Evolutionary conservation across 2,329 filamentous ascomycete genomes (phyloP).

Genomic region (Colletotrichum magnum): DNA sequence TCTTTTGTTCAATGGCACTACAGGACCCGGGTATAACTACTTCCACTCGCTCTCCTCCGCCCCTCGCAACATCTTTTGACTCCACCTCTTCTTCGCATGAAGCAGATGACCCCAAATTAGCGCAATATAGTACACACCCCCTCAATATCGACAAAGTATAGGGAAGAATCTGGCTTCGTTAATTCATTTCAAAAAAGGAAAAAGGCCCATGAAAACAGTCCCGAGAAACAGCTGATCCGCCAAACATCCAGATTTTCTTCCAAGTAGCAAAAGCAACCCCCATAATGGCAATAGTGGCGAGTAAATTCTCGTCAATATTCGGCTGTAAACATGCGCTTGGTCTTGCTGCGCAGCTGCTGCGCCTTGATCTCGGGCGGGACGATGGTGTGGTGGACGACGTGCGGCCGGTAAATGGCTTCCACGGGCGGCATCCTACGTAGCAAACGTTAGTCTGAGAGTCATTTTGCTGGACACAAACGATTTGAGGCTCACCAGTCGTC

Average conservation of each 20-base stretch:
- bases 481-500: conserved; percentile 79
- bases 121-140: conserved; percentile 5
- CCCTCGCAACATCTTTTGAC: neutral
- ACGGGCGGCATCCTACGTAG: conserved; percentile 81
- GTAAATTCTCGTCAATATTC: conserved; percentile 60
- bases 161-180: conserved; percentile 25
- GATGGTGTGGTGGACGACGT: conserved; percentile 91
- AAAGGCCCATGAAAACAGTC: neutral
- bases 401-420: conserved; percentile 90
- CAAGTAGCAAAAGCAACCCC: no score
- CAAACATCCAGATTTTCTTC: no score
- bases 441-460: conserved; percentile 8
- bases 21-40: conserved; percentile 19
- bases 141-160: neutral
- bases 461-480: conserved; percentile 43
- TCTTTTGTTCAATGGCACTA: conserved; percentile 5
- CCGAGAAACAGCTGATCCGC: no score
- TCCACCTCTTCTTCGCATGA: neutral
- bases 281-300: no score
- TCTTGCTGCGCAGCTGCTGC: conserved; percentile 74
- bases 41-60: neutral
- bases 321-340: conserved; percentile 80
- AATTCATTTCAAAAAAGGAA: conserved; percentile 25
- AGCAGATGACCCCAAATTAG: conserved; percentile 10
- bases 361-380: conserved; percentile 79